Evolutionary conservation across 306 rosid species (phyloP).

Genomic region (Coriaria nepalensis): DNA sequence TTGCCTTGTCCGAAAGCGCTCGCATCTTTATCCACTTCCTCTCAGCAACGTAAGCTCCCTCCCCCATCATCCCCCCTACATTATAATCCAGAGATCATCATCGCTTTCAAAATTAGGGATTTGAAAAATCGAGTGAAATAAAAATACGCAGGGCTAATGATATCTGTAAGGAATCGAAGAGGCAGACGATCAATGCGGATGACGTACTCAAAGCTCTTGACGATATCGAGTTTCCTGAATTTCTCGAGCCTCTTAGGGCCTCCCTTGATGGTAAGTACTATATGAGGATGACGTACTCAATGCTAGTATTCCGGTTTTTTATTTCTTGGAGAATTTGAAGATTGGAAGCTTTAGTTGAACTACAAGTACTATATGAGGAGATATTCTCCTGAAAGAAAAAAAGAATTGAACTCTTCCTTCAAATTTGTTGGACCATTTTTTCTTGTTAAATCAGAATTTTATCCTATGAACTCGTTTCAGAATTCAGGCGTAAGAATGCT

Average conservation of each 20-base stretch:
- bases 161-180: conserved; percentile 75
- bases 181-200: conserved; percentile 73
- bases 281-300: too few relatives aligned
- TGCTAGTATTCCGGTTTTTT: background rate
- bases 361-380: too few relatives aligned
- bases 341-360: background rate
- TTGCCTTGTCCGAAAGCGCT: conserved; percentile 77
- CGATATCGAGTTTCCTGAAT: conserved; percentile 76
- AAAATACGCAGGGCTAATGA: conserved; percentile 62
- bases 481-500: conserved; percentile 61
- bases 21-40: conserved; percentile 88
- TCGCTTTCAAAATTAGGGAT: background rate
- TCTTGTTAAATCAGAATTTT: background rate
- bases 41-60: conserved; percentile 57
- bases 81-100: background rate
- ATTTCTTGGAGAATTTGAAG: background rate
- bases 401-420: background rate
- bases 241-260: conserved; percentile 50
- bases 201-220: conserved; percentile 73
- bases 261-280: conserved; percentile 48
- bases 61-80: background rate
- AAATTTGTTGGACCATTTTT: background rate
- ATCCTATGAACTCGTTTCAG: conserved; percentile 22
- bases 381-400: too few relatives aligned
- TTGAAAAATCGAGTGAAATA: background rate